Evolutionary conservation across 2,329 filamentous ascomycete genomes (phyloP), one percentile per base, ranked within the genome.

Genomic region (Mycogone perniciosa): DNA sequence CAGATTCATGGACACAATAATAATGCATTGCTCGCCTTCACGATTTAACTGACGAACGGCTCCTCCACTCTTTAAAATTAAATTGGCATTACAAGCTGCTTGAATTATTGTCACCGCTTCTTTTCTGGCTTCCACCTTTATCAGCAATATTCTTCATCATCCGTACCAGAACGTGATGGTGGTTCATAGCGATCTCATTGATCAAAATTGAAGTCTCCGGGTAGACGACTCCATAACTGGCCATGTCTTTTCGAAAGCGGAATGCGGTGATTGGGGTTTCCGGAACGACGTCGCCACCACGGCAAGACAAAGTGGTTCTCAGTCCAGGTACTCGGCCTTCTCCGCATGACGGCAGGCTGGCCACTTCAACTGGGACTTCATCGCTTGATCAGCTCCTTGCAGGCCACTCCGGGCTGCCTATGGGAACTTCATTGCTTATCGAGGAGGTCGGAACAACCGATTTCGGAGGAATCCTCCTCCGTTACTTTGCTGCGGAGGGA

Each of bases 361-460:
- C 89, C 6, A 97, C 88, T 2, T 99, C 93, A 0, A 97, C 93
- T 0, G 93, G 93, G 26, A 92, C 89, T 1, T 77, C 82, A 4
- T 95, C 90, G 13, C 74, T 99, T 38, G 93, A 99, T 63, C 81
- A 82, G 53, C 76, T 96, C 13, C 75, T 99, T 1, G 89, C 89
- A 38, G 90, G 92, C 0, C 92, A 97, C 71, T 81, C 85, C 4
- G 93, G 93, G 0, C 74, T 97, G 4, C 82, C 88, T 0, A 75
- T 97, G 6, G 93, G 93, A 0, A 89, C 82, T 13, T 88, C 84
- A 0, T 64, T 97, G 1, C 71, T 99, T 5, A 73, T 96, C 31
- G 88, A 92, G 64, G 93, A 99, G 62, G 86, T 84, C 51, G 92
- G 92, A 0, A 96, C 92, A 1, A 99, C 93, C 0, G 93, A 99